These are phyloP conservation scores for Raddia guianensis DNA, from an alignment of 176 grass and related monocot species.

Conservation along the genomic window DNA sequence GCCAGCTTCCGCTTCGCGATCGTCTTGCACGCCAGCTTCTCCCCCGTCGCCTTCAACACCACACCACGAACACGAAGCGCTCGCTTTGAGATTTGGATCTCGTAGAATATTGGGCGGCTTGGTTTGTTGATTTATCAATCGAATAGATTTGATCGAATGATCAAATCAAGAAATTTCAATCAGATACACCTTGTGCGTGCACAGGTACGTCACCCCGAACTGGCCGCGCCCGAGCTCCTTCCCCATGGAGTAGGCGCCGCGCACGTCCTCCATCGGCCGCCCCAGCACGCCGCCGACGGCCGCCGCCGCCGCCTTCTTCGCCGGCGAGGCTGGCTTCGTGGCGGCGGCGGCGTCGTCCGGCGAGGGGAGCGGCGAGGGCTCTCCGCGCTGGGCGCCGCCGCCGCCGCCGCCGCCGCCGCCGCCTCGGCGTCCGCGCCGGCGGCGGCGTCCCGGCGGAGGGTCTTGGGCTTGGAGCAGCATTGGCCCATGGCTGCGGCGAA, in stretches of 20 bases:
- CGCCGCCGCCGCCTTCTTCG: neutral
- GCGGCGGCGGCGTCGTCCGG: neutral
- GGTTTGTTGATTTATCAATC: too few relatives aligned
- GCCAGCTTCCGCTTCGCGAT: conserved; percentile 80
- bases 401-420: neutral
- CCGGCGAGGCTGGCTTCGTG: conserved; percentile 4
- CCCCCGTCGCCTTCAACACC: conserved; percentile 30
- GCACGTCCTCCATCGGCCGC: conserved; percentile 73
- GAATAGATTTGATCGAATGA: too few relatives aligned
- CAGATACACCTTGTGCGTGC: conserved; percentile 48
- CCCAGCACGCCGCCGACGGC: conserved; percentile 63
- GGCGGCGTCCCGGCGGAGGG: neutral
- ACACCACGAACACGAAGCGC: too few relatives aligned
- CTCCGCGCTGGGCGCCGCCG: neutral
- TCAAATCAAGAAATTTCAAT: too few relatives aligned
- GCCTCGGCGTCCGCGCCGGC: neutral
- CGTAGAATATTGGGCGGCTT: too few relatives aligned
- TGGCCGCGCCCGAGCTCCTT: conserved; percentile 89
- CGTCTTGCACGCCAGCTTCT: conserved; percentile 80
- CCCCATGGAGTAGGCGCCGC: conserved; percentile 53
- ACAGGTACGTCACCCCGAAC: conserved; percentile 90
- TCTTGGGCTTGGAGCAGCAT: conserved; percentile 57
- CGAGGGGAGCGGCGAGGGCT: neutral
- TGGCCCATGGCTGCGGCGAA: conserved; percentile 59
- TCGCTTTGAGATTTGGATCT: too few relatives aligned